Conservation (phyloP, 306 rosid genomes). For the Castanopsis chinensis region DNA sequence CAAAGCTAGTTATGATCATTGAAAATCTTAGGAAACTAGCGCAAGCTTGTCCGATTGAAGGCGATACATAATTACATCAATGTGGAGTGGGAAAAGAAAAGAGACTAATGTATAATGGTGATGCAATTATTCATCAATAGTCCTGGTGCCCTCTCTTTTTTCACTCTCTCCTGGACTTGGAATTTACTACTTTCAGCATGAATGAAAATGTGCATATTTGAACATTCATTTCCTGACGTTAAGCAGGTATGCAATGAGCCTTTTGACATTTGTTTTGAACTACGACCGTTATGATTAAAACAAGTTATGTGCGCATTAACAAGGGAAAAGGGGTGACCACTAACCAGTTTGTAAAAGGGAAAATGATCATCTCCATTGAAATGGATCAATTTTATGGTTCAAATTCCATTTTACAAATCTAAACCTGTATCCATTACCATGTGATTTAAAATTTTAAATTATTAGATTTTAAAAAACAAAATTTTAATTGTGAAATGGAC, state of each 20-base stretch:
- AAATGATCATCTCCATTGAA: too few species aligned
- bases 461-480: too few species aligned
- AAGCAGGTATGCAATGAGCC: background rate
- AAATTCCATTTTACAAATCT: too few species aligned
- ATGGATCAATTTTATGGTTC: too few species aligned
- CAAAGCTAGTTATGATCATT: slow-evolving; percentile 79
- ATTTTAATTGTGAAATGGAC: too few species aligned
- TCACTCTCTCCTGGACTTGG: background rate
- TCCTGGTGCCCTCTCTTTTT: background rate
- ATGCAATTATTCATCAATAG: background rate
- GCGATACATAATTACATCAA: slow-evolving; percentile 26
- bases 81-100: slow-evolving; percentile 14
- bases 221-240: background rate
- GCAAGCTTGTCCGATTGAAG: slow-evolving; percentile 55
- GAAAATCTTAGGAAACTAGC: slow-evolving; percentile 73
- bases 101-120: background rate
- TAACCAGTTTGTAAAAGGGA: too few species aligned
- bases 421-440: too few species aligned
- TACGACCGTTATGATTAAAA: background rate
- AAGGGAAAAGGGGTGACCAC: background rate
- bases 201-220: background rate
- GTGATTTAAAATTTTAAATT: too few species aligned
- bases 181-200: background rate
- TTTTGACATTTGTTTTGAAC: background rate
- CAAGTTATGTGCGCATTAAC: background rate